These are phyloP conservation scores for Cadophora luteo-olivacea DNA, from an alignment of 2,329 filamentous ascomycete species.

Conservation along the genomic window DNA sequence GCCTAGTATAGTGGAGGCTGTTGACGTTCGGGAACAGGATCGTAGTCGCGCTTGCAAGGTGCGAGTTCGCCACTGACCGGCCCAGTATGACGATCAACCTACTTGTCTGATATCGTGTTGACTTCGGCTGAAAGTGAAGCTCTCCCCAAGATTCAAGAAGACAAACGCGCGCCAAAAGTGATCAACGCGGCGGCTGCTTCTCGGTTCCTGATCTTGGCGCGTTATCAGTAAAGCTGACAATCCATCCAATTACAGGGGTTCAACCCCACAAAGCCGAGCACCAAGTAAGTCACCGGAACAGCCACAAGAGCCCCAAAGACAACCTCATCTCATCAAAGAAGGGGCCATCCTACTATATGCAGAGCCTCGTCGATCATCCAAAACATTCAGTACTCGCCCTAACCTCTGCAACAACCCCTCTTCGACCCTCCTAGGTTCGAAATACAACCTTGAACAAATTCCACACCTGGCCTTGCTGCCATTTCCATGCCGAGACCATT, in stretches of 20 bases:
- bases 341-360: conserved; percentile 3
- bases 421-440: background rate
- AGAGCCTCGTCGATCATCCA: conserved; percentile 7
- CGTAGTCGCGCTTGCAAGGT: background rate
- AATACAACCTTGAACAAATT: background rate
- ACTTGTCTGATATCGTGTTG: background rate
- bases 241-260: conserved; percentile 18
- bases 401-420: background rate
- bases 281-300: conserved; percentile 26
- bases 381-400: conserved; percentile 2
- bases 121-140: background rate
- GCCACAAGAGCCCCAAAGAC: conserved; percentile 10
- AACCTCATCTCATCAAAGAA: conserved; percentile 22
- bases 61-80: background rate
- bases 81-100: background rate
- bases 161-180: conserved; percentile 18
- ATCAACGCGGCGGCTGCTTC: conserved; percentile 20
- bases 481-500: conserved; percentile 35
- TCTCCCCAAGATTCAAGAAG: background rate
- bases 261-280: conserved; percentile 33
- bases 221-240: conserved; percentile 14
- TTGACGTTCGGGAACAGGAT: background rate
- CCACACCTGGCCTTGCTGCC: conserved; percentile 18
- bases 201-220: conserved; percentile 21
- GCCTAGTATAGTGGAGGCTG: background rate